phyloP scores from a whole-genome alignment of 805 yeast genomes.

The Spathaspora sp. region DNA sequence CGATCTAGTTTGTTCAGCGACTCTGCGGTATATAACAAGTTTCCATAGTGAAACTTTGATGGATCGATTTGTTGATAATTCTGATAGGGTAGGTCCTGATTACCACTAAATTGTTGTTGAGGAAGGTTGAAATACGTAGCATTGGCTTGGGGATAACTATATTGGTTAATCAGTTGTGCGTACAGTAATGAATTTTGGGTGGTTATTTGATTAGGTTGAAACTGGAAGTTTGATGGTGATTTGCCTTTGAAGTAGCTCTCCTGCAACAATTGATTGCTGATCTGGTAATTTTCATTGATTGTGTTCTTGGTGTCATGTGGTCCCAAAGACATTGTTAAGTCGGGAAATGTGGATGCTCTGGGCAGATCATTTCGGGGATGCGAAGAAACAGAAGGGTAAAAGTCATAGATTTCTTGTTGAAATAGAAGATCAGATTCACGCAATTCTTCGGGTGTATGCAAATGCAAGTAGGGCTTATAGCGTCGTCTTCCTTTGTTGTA shows the following conservation, averaged over 20 bases:
- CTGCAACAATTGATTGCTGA: conserved; percentile 21
- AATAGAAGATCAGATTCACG: conserved; percentile 28
- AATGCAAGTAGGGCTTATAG: conserved; percentile 29
- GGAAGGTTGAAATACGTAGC: neutral
- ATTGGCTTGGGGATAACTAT: neutral
- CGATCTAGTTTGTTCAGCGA: conserved; percentile 14
- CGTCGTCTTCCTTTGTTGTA: conserved; percentile 29
- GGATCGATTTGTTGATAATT: neutral
- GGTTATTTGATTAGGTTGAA: neutral
- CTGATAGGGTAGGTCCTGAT: neutral
- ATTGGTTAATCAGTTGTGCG: neutral
- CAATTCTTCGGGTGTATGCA: conserved; percentile 29
- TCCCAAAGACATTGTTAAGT: neutral
- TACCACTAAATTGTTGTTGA: neutral
- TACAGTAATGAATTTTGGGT: neutral
- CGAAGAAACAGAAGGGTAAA: neutral
- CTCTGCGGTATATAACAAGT: neutral
- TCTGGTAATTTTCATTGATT: conserved; percentile 21
- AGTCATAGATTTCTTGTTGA: conserved; percentile 16
- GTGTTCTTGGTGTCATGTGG: conserved; percentile 3
- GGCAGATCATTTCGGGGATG: neutral
- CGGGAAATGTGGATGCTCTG: neutral
- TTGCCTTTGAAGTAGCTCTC: conserved; percentile 11
- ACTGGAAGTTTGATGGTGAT: neutral
- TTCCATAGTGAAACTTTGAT: neutral